phyloP scores from a whole-genome alignment of 257 asterid genomes.

The Nicotiana undulata region DNA sequence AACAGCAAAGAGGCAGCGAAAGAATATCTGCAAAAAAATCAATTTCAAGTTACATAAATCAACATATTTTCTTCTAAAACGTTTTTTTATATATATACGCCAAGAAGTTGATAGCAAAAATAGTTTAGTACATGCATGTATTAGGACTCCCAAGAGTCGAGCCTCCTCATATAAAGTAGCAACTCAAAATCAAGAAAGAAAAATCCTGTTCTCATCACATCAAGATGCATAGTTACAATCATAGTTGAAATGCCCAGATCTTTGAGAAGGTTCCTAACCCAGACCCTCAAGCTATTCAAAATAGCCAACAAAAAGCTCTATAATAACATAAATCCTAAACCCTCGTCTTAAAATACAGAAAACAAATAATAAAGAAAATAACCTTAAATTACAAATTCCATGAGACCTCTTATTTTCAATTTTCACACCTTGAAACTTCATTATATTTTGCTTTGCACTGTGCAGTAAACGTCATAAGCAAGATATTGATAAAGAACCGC shows the following conservation, averaged over 20 bases:
- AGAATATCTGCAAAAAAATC: conserved; percentile 1
- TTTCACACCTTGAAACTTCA: not conserved
- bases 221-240: not conserved
- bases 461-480: not conserved
- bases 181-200: too few species aligned
- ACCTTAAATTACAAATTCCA: not conserved
- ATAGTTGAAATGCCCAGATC: not conserved
- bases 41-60: not conserved
- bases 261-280: not conserved
- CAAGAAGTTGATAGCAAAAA: not conserved
- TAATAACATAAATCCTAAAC: not conserved
- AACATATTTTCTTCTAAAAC: not conserved
- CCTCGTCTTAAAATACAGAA: not conserved
- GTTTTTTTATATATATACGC: not conserved
- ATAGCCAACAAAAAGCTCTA: not conserved
- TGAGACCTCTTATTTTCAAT: not conserved
- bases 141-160: not conserved
- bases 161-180: too few species aligned
- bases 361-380: not conserved
- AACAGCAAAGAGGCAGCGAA: not conserved
- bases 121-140: not conserved
- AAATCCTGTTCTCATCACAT: not conserved
- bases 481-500: too few species aligned
- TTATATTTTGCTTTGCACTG: not conserved
- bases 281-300: not conserved